Conservation (phyloP, 1,284 basidiomycete species). For the Exobasidium rhododendri region DNA sequence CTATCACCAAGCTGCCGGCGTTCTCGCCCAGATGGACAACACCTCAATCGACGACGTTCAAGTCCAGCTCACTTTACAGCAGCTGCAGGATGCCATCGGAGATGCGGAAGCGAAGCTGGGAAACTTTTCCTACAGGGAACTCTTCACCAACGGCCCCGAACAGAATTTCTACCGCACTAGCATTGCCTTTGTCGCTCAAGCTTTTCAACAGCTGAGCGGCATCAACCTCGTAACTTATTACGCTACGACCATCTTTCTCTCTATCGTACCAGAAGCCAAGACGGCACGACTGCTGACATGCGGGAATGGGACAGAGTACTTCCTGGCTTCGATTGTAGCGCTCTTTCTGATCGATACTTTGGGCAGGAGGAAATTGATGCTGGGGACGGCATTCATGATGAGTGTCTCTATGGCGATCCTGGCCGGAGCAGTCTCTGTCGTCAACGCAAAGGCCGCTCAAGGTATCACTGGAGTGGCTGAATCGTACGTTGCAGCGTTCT, state of each 20-base stretch:
- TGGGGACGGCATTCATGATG: constrained; percentile 68
- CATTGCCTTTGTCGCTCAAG: constrained; percentile 64
- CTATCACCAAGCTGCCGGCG: constrained; percentile 63
- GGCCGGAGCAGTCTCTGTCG: constrained; percentile 59
- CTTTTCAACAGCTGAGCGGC: constrained; percentile 69
- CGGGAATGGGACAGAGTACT: constrained; percentile 69
- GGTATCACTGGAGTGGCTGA: constrained; percentile 14
- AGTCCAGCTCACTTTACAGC: constrained; percentile 59
- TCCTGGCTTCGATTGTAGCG: constrained; percentile 64
- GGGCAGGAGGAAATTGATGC: constrained; percentile 68
- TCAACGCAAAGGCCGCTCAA: constrained; percentile 10
- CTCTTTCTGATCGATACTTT: constrained; percentile 60
- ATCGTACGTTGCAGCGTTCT: constrained; percentile 62
- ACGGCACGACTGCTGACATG: constrained; percentile 68
- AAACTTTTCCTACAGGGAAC: constrained; percentile 58
- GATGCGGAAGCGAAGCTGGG: constrained; percentile 32
- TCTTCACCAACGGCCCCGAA: constrained; percentile 62
- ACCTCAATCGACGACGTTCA: constrained; percentile 61
- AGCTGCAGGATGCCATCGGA: constrained; percentile 44
- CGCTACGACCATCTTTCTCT: constrained; percentile 47
- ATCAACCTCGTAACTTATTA: constrained; percentile 69
- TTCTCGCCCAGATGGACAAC: constrained; percentile 66
- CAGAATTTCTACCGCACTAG: constrained; percentile 67
- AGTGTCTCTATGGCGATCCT: constrained; percentile 65
- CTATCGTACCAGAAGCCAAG: constrained; percentile 61